phyloP scores from a whole-genome alignment of 306 rosid species.

The Fragaria ananassa region DNA sequence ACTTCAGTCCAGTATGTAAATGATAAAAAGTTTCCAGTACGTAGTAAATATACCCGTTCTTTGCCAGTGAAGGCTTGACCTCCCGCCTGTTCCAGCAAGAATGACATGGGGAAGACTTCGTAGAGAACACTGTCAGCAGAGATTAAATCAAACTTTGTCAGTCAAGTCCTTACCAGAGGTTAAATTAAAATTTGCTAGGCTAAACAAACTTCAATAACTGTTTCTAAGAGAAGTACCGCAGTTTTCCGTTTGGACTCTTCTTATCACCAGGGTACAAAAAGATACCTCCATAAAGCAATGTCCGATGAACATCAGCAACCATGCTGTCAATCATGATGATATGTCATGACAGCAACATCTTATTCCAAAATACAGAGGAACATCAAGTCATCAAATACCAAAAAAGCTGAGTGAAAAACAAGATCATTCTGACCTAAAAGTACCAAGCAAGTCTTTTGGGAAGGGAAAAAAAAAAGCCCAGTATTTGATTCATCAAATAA shows the following conservation, averaged over 20 bases:
- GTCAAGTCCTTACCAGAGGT: background rate
- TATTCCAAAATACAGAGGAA: background rate
- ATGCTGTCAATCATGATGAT: conserved; percentile 51
- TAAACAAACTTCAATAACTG: background rate
- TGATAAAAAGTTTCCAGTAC: conserved; percentile 4
- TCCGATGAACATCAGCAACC: conserved; percentile 99
- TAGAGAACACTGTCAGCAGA: conserved; percentile 62
- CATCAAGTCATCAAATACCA: background rate
- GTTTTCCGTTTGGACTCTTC: conserved; percentile 95
- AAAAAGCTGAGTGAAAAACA: background rate
- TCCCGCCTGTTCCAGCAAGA: conserved; percentile 95
- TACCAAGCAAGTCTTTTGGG: background rate
- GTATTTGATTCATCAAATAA: background rate
- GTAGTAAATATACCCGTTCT: conserved; percentile 47
- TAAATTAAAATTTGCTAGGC: background rate
- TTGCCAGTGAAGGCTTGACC: conserved; percentile 95
- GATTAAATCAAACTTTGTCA: background rate
- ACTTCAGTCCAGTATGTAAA: background rate
- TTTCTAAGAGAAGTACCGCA: conserved; percentile 53
- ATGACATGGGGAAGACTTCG: conserved; percentile 98
- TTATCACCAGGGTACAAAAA: conserved; percentile 96
- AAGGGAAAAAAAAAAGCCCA: background rate
- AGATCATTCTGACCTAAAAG: background rate
- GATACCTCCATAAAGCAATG: conserved; percentile 93
- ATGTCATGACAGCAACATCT: conserved; percentile 4